phyloP scores from a whole-genome alignment of 768 basidiomycete species.

The Phallus indusiatus region DNA sequence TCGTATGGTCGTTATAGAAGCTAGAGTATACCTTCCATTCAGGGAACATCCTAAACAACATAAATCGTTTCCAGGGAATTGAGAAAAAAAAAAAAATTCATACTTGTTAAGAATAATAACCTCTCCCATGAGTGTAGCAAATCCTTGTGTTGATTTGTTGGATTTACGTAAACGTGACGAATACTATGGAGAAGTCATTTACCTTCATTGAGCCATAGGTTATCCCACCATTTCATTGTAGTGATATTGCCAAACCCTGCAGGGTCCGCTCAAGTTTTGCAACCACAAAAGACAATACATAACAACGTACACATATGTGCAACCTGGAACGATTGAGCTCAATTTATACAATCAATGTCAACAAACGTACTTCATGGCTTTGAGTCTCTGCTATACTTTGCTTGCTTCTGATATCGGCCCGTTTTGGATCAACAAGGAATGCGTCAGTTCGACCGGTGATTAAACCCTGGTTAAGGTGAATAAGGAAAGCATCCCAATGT shows the following conservation, averaged over 20 bases:
- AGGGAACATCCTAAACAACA: slow-evolving; percentile 50
- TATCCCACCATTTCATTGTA: slow-evolving; percentile 91
- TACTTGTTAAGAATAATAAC: slow-evolving; percentile 66
- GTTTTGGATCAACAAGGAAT: slow-evolving; percentile 72
- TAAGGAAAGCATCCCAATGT: background rate
- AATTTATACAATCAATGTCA: slow-evolving; percentile 17
- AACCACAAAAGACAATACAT: background rate
- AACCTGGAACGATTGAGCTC: background rate
- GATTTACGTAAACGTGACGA: background rate
- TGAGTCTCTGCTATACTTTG: slow-evolving; percentile 71
- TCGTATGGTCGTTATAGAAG: slow-evolving; percentile 74
- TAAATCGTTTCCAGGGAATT: slow-evolving; percentile 12
- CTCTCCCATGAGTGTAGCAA: slow-evolving; percentile 87
- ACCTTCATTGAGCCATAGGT: slow-evolving; percentile 71
- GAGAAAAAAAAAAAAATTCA: slow-evolving; percentile 8
- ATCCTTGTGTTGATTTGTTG: slow-evolving; percentile 30
- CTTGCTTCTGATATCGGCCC: slow-evolving; percentile 60
- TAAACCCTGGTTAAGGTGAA: slow-evolving; percentile 40
- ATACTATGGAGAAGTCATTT: slow-evolving; percentile 1
- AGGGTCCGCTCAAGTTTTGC: background rate
- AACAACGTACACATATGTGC: slow-evolving; percentile 12
- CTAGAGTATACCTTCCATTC: slow-evolving; percentile 79
- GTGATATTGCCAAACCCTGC: slow-evolving; percentile 84
- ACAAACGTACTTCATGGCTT: slow-evolving; percentile 71
- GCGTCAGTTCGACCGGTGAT: slow-evolving; percentile 84